Evolutionary conservation across 108 stramenopile genomes (phyloP).

Genomic region (Pseudonitzschia multiseries): DNA sequence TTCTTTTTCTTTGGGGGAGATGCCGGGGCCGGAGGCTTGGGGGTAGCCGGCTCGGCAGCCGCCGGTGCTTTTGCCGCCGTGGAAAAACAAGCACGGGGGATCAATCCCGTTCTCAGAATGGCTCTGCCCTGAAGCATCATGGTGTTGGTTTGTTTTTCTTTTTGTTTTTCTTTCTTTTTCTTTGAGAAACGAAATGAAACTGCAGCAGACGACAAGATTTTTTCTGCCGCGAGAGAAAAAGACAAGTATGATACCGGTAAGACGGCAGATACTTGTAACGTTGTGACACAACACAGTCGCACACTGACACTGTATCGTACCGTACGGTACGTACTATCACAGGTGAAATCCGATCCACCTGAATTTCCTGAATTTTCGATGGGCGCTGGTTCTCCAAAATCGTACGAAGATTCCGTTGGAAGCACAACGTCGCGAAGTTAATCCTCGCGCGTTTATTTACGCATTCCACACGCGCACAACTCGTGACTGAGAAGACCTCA

Average conservation of each 20-base stretch:
- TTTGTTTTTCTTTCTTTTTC: too few species aligned
- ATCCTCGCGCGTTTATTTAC: background rate
- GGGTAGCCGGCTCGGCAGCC: background rate
- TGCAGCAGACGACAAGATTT: too few species aligned
- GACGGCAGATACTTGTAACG: too few species aligned
- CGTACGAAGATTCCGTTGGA: background rate
- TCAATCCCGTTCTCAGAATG: background rate
- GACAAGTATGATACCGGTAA: too few species aligned
- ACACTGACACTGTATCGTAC: too few species aligned
- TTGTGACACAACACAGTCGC: too few species aligned
- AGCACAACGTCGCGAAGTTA: background rate
- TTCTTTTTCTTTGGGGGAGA: slow-evolving; percentile 15
- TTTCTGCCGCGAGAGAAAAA: too few species aligned
- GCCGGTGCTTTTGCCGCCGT: background rate
- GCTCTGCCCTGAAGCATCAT: background rate
- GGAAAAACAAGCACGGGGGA: background rate
- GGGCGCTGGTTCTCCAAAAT: background rate
- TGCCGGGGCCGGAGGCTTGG: background rate
- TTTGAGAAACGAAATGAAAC: too few species aligned
- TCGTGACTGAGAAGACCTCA: too few species aligned
- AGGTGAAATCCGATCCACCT: too few species aligned
- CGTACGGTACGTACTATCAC: too few species aligned
- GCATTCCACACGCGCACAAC: too few species aligned
- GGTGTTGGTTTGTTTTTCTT: background rate
- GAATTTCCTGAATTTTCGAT: background rate